Percentiles rank a stretch among this genome's conserved stretches.
phyloP scores from a whole-genome alignment of 2,329 filamentous ascomycete genomes.

The Colletotrichum zoysiae region DNA sequence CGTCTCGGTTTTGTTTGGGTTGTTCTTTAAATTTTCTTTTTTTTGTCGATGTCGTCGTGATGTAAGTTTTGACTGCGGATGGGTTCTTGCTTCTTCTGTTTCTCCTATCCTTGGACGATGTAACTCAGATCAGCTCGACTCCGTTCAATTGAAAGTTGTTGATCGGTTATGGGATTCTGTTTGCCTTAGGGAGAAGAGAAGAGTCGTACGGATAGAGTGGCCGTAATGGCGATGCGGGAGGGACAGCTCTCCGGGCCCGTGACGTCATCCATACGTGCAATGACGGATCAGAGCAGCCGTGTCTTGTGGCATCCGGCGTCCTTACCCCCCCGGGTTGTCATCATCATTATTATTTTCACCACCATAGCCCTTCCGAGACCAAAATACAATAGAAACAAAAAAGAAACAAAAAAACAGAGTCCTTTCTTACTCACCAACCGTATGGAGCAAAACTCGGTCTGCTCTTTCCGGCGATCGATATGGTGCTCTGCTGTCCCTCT shows the following conservation, averaged over 20 bases:
- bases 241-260: conserved; percentile 4
- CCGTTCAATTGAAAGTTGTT: neutral
- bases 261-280: conserved; percentile 38
- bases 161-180: neutral
- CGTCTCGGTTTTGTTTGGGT: neutral
- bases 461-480: neutral
- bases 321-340: conserved; percentile 17
- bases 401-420: neutral
- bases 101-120: neutral
- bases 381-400: neutral
- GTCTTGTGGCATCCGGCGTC: conserved; percentile 11
- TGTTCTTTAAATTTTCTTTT: too few relatives aligned
- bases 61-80: neutral
- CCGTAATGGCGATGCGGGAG: neutral
- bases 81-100: neutral
- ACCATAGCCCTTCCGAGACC: neutral
- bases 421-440: neutral
- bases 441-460: neutral
- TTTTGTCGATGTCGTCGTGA: neutral
- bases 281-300: conserved; percentile 1
- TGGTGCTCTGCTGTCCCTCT: neutral
- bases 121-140: neutral
- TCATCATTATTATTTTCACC: conserved; percentile 24
- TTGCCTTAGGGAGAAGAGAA: neutral
- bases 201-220: neutral